Conservation (phyloP, 1,284 basidiomycete genomes). For the Ganoderma multipileum region DNA sequence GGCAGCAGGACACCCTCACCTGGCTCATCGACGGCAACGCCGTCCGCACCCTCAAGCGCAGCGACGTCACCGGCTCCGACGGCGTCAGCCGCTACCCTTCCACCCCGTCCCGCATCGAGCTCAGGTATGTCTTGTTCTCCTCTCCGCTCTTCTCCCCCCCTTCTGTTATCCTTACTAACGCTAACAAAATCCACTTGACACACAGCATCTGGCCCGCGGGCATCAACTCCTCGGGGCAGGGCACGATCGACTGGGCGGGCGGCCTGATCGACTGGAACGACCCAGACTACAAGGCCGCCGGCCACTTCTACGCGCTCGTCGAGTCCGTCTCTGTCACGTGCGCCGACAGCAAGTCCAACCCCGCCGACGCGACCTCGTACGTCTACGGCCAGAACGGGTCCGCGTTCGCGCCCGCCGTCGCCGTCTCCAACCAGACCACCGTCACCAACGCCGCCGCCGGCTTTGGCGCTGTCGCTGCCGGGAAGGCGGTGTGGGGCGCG, state of each 20-base stretch:
- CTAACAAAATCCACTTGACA: too few relatives aligned
- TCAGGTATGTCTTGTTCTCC: constrained; percentile 55
- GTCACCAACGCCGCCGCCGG: constrained; percentile 33
- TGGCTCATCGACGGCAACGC: constrained; percentile 76
- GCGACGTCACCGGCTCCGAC: constrained; percentile 55
- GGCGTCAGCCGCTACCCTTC: constrained; percentile 70
- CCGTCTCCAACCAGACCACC: constrained; percentile 62
- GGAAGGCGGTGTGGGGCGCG: constrained; percentile 22
- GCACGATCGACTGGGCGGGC: constrained; percentile 80
- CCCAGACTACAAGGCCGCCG: constrained; percentile 72
- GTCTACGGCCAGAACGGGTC: constrained; percentile 64
- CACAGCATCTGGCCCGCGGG: constrained; percentile 82
- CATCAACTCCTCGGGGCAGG: constrained; percentile 60
- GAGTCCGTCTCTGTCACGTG: constrained; percentile 61
- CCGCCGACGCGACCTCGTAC: constrained; percentile 62
- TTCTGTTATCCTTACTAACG: background rate
- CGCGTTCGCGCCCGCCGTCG: constrained; percentile 54
- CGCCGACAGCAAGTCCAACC: constrained; percentile 51
- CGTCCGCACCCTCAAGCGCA: constrained; percentile 71
- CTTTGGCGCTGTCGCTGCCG: constrained; percentile 15
- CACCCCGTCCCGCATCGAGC: constrained; percentile 80
- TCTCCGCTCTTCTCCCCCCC: background rate
- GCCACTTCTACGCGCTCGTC: constrained; percentile 37
- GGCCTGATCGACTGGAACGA: constrained; percentile 82
- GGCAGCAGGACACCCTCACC: constrained; percentile 71